Evolutionary conservation across 2,329 filamentous ascomycete species (phyloP).

Genomic region (Aspergillus sp.): DNA sequence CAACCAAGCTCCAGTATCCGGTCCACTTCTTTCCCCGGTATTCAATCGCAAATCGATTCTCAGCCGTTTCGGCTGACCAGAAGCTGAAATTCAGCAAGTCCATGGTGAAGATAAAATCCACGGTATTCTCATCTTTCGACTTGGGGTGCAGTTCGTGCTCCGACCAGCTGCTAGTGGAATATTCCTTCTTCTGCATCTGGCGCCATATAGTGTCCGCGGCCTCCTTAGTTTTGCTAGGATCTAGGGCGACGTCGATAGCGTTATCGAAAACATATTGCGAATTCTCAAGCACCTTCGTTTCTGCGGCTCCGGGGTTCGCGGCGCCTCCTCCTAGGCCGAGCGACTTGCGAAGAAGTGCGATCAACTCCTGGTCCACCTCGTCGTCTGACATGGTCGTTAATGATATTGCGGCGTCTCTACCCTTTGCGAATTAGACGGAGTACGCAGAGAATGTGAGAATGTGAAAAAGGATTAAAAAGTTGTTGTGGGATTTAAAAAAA

Average conservation of each 20-base stretch:
- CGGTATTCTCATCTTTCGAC: constrained; percentile 71
- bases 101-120: constrained; percentile 96
- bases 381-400: constrained; percentile 73
- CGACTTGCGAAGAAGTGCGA: constrained; percentile 81
- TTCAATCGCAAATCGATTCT: constrained; percentile 76
- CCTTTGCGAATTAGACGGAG: background rate
- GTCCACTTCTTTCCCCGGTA: constrained; percentile 84
- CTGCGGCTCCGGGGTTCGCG: constrained; percentile 58
- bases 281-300: constrained; percentile 77
- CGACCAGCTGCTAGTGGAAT: constrained; percentile 81
- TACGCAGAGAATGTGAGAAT: background rate
- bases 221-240: constrained; percentile 76
- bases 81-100: constrained; percentile 96
- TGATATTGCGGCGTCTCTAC: background rate
- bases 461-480: background rate
- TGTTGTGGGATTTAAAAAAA: background rate
- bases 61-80: constrained; percentile 73
- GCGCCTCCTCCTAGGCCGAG: constrained; percentile 62
- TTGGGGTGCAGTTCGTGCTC: constrained; percentile 89
- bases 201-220: constrained; percentile 77
- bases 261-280: constrained; percentile 90
- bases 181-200: constrained; percentile 79
- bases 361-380: constrained; percentile 82
- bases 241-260: constrained; percentile 85
- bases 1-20: constrained; percentile 93